Conservation (phyloP, 2,329 filamentous ascomycete species). For the Colletotrichum echinochloae region DNA sequence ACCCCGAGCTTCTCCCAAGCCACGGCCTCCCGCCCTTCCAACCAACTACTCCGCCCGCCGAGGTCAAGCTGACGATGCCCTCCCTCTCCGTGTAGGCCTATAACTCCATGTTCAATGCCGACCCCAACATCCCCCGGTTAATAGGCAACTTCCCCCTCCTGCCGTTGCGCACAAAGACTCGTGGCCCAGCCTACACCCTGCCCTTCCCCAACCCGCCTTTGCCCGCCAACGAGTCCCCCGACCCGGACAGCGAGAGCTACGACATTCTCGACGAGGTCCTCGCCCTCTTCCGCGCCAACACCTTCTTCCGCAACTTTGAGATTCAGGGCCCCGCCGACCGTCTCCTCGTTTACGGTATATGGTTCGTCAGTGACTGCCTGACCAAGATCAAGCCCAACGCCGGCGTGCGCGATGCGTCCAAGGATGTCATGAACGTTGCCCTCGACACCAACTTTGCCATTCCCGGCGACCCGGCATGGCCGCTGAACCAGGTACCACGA, state of each 20-base stretch:
- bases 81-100: constrained; percentile 74
- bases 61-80: constrained; percentile 43
- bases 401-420: constrained; percentile 67
- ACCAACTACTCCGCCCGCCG: constrained; percentile 8
- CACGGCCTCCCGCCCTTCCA: constrained; percentile 12
- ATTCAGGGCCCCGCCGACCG: constrained; percentile 96
- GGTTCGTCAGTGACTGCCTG: constrained; percentile 92
- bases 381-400: constrained; percentile 85
- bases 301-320: constrained; percentile 99
- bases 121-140: constrained; percentile 71
- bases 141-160: constrained; percentile 95
- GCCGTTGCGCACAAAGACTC: constrained; percentile 92
- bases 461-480: constrained; percentile 92
- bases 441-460: constrained; percentile 94
- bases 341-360: constrained; percentile 94
- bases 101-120: constrained; percentile 95
- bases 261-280: constrained; percentile 96
- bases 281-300: constrained; percentile 94
- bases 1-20: background rate
- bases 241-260: constrained; percentile 92
- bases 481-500: constrained; percentile 81
- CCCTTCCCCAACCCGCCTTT: constrained; percentile 69
- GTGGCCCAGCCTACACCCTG: constrained; percentile 93
- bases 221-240: constrained; percentile 71
- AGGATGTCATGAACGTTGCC: constrained; percentile 91